Evolutionary conservation across 2,329 filamentous ascomycete species (phyloP).

Genomic region (Fusarium illudens): DNA sequence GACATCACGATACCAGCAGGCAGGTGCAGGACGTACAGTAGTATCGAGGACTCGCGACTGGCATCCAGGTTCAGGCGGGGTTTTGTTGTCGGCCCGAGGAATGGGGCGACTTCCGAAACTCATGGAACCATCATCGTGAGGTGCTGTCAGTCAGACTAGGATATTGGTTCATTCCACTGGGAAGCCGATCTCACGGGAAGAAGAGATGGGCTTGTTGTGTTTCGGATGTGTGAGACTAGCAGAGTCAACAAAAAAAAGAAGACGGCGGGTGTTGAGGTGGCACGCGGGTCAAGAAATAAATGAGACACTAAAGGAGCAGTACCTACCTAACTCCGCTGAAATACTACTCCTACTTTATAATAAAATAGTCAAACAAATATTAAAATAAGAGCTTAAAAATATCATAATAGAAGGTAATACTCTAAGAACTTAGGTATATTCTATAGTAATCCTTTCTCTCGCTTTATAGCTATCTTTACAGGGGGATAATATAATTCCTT

Average conservation of each 20-base stretch:
- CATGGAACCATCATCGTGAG: neutral
- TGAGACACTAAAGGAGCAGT: too few species aligned
- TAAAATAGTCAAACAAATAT: too few species aligned
- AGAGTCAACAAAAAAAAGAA: neutral
- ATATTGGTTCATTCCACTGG: neutral
- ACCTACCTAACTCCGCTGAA: too few species aligned
- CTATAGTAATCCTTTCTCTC: too few species aligned
- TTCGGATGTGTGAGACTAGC: neutral
- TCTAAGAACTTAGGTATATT: too few species aligned
- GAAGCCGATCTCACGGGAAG: neutral
- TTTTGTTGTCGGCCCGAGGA: slow-evolving; percentile 4
- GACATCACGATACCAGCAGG: neutral
- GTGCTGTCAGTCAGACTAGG: neutral
- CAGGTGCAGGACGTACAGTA: neutral
- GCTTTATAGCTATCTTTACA: too few species aligned
- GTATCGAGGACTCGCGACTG: neutral
- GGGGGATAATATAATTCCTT: too few species aligned
- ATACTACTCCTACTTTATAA: too few species aligned
- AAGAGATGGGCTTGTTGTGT: neutral
- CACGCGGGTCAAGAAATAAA: too few species aligned
- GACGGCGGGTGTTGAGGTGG: neutral
- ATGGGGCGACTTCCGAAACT: neutral
- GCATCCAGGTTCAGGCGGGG: neutral
- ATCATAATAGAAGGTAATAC: too few species aligned
- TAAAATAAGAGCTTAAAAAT: too few species aligned